phyloP scores from a whole-genome alignment of 1,284 basidiomycete species.

The Austroboletus novae-zelandiae region DNA sequence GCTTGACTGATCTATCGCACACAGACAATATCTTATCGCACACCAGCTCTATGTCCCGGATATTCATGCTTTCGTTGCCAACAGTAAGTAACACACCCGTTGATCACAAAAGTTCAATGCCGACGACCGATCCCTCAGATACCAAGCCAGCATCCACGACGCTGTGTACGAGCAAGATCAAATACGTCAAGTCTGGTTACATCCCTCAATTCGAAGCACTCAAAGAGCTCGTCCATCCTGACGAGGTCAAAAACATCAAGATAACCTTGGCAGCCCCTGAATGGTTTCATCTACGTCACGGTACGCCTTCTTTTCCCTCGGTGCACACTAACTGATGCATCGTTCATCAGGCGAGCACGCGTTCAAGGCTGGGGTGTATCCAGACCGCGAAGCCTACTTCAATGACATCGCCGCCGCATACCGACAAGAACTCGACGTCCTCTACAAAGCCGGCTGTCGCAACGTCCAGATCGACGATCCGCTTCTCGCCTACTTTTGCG shows the following conservation, averaged over 20 bases:
- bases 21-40: background rate
- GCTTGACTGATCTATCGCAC: background rate
- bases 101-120: conserved; percentile 19
- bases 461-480: conserved; percentile 78
- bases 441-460: conserved; percentile 73
- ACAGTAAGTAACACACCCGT: conserved; percentile 39
- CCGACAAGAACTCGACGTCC: conserved; percentile 65
- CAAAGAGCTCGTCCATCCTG: conserved; percentile 51
- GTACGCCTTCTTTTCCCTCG: conserved; percentile 23
- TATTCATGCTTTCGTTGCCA: conserved; percentile 56
- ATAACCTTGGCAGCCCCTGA: conserved; percentile 72
- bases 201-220: conserved; percentile 59
- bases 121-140: conserved; percentile 38
- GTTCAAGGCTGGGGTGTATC: conserved; percentile 17
- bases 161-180: conserved; percentile 60
- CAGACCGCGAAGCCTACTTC: conserved; percentile 62
- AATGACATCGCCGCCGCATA: conserved; percentile 70
- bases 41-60: conserved; percentile 35
- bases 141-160: conserved; percentile 44
- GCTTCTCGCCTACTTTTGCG: conserved; percentile 67
- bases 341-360: conserved; percentile 21
- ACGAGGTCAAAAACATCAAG: conserved; percentile 68
- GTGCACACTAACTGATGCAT: background rate
- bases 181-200: conserved; percentile 61
- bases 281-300: conserved; percentile 76